phyloP scores from a whole-genome alignment of 176 grass and related monocot species.

The Thinopyrum elongatum region DNA sequence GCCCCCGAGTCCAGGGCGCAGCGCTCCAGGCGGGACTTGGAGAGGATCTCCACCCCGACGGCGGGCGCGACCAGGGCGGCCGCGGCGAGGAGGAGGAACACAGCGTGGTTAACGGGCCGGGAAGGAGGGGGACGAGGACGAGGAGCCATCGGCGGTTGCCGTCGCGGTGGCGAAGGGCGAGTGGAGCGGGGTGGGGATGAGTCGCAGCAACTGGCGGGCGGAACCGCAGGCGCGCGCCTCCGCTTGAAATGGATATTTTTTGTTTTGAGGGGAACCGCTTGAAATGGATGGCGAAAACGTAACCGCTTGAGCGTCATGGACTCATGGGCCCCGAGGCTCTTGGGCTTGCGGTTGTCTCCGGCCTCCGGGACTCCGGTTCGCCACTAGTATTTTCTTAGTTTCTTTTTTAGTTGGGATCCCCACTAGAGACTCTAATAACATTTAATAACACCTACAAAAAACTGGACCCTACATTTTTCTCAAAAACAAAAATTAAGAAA shows the following conservation, averaged over 20 bases:
- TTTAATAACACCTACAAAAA: too few species aligned
- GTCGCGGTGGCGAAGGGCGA: background rate
- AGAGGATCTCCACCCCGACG: constrained; percentile 52
- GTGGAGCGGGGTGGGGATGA: background rate
- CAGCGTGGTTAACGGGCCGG: background rate
- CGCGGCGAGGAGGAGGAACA: background rate
- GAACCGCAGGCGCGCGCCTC: background rate
- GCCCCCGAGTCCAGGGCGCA: constrained; percentile 42
- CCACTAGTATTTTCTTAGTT: too few species aligned
- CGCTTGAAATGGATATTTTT: too few species aligned
- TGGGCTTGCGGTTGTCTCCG: background rate
- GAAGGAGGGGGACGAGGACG: background rate
- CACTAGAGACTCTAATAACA: too few species aligned
- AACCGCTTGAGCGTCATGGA: background rate
- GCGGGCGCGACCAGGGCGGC: background rate
- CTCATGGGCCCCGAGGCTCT: background rate
- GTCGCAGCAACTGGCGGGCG: background rate
- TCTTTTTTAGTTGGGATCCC: too few species aligned
- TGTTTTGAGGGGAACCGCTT: too few species aligned
- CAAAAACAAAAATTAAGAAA: too few species aligned
- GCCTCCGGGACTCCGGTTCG: too few species aligned
- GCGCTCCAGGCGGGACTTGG: constrained; percentile 62
- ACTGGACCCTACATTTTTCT: too few species aligned
- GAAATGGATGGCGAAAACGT: background rate
- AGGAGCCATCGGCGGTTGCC: constrained; percentile 12